Conservation (phyloP, 2,329 filamentous ascomycete species). For the Emergomyces pasteurianus region DNA sequence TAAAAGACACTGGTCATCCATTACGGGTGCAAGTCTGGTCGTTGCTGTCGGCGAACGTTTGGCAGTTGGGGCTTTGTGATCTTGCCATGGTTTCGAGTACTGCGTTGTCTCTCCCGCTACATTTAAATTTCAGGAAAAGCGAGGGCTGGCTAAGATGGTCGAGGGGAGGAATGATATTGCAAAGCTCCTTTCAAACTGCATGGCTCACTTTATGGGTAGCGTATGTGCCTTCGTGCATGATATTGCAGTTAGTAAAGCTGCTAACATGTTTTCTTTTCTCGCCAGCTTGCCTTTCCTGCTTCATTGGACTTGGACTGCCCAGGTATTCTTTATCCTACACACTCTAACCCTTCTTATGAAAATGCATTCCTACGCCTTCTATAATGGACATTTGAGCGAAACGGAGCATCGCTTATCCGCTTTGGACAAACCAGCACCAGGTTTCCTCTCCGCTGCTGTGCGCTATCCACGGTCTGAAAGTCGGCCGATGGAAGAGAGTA, state of each 20-base stretch:
- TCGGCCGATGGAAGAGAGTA: background rate
- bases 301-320: slow-evolving; percentile 92
- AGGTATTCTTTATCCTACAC: slow-evolving; percentile 88
- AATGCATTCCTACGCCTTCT: slow-evolving; percentile 97
- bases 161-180: slow-evolving; percentile 63
- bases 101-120: slow-evolving; percentile 58
- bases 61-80: slow-evolving; percentile 75
- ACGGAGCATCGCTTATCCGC: slow-evolving; percentile 68
- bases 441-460: slow-evolving; percentile 58
- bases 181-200: slow-evolving; percentile 64
- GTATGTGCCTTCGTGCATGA: slow-evolving; percentile 24
- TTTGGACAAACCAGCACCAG: slow-evolving; percentile 62
- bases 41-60: slow-evolving; percentile 77
- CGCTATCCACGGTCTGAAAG: slow-evolving; percentile 50
- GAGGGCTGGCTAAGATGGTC: slow-evolving; percentile 56
- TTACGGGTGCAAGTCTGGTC: slow-evolving; percentile 78
- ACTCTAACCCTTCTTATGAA: slow-evolving; percentile 93
- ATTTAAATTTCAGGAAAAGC: slow-evolving; percentile 51
- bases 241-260: background rate
- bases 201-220: slow-evolving; percentile 79
- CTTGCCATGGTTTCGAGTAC: slow-evolving; percentile 72
- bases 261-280: slow-evolving; percentile 12
- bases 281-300: slow-evolving; percentile 64
- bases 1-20: slow-evolving; percentile 85
- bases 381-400: slow-evolving; percentile 88